Base-by-base conservation (phyloP, 2,329 filamentous ascomycete genomes). In the Lasiodiplodia hormozganensis region DNA sequence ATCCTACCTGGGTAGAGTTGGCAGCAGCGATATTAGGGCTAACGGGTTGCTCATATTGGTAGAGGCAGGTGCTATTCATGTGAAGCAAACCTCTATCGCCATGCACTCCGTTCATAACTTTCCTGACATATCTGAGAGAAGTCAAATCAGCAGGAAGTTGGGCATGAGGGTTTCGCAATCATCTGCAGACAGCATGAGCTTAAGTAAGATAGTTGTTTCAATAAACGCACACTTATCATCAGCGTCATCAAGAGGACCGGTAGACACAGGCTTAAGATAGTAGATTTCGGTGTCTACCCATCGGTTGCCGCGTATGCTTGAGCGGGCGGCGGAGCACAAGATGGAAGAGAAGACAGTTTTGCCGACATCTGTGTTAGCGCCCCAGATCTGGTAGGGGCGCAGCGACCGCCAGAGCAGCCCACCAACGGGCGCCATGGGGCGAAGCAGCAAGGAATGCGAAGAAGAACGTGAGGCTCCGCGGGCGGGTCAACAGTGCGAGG, bases 221-320 rank as follows among this genome's bases (percentile, higher is more conserved):
- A 34, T 34, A 1, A 21, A 68, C 54, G 62, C 43, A 68, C 49
- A 69, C 74, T 62, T 83, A 92, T 91, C 87, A 80, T 96, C 93
- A 18, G 90, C 89, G 67, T 94, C 91, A 31, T 87, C 80, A 11
- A 82, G 75, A 8, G 90, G 85, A 0, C 93, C 93, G 0, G 93
- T 96, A 2, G 92, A 95, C 2, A 96, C 89, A 0, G 93, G 93
- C 77, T 96, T 96, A 67, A 96, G 76, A 77, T 92, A 96, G 12
- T 86, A 84, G 1, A 89, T 85, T 23, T 81, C 79, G 56, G 86
- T 84, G 23, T 80, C 74, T 8, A 78, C 77, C 71, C 83, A 82
- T 49, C 80, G 79, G 31, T 80, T 82, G 7, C 7, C 12, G 14
- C 12, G 12, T 34, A 5, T 34, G 8, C 6, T 34, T 34, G 31